Conservation (phyloP, 352 stramenopile species). For the Phytopythium sindhum region DNA sequence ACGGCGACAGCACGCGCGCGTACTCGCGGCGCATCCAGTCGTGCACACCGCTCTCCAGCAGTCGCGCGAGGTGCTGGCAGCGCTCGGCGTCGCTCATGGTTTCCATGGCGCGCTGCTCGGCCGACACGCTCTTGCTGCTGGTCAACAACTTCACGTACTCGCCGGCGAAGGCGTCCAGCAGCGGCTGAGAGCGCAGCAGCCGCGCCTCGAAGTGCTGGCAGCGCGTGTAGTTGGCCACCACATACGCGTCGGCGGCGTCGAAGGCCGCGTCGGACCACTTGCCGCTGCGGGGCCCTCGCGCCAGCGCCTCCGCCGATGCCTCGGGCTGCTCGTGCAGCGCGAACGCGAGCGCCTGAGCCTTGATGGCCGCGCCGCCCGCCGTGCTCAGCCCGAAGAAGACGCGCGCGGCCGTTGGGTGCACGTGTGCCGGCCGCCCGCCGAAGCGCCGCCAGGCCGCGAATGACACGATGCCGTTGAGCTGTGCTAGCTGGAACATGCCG, state of each 20-base stretch:
- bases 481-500: conserved; percentile 81
- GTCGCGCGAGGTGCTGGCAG: conserved; percentile 26
- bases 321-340: conserved; percentile 44
- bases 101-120: conserved; percentile 32
- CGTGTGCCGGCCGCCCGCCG: conserved; percentile 43
- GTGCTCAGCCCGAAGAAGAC: conserved; percentile 41
- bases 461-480: conserved; percentile 84
- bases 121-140: conserved; percentile 29
- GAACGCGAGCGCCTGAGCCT: conserved; percentile 73
- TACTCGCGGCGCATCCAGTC: conserved; percentile 56
- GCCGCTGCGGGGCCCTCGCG: conserved; percentile 23
- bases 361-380: conserved; percentile 42
- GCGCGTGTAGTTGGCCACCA: conserved; percentile 69
- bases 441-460: conserved; percentile 76
- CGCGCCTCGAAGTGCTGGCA: conserved; percentile 48
- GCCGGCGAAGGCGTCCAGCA: conserved; percentile 32
- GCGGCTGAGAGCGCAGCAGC: conserved; percentile 20
- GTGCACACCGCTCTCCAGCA: conserved; percentile 43
- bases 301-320: conserved; percentile 12
- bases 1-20: background rate
- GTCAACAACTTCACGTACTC: conserved; percentile 41
- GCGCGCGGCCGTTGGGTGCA: conserved; percentile 74
- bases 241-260: conserved; percentile 79
- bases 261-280: conserved; percentile 50
- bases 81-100: conserved; percentile 33